Conservation (phyloP, 495 filamentous ascomycete species). For the Daldinia caldariorum region DNA sequence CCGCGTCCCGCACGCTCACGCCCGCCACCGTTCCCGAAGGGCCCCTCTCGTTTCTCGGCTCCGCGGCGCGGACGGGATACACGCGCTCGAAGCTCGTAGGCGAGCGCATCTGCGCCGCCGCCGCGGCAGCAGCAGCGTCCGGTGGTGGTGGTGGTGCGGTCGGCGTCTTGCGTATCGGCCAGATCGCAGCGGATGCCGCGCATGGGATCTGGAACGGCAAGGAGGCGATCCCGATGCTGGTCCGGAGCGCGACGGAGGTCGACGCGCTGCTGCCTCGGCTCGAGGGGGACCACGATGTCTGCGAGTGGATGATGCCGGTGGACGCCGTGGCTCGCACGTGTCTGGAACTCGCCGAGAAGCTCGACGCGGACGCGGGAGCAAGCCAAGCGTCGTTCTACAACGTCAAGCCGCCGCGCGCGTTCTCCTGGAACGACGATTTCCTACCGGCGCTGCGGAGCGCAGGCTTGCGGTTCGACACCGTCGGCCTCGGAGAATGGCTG, state of each 20-base stretch:
- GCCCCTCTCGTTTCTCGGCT: slow-evolving; percentile 51
- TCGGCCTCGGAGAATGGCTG: slow-evolving; percentile 59
- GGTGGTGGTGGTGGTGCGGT: slow-evolving; percentile 54
- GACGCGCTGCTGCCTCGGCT: slow-evolving; percentile 63
- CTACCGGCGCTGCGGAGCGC: slow-evolving; percentile 53
- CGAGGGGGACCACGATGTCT: slow-evolving; percentile 48
- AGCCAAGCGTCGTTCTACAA: slow-evolving; percentile 53
- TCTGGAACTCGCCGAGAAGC: slow-evolving; percentile 57
- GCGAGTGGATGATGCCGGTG: slow-evolving; percentile 68
- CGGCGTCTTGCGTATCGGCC: slow-evolving; percentile 66
- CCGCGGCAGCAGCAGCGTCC: too few relatives aligned
- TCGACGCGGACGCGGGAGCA: slow-evolving; percentile 15
- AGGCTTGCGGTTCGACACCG: slow-evolving; percentile 54
- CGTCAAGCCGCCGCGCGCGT: slow-evolving; percentile 55
- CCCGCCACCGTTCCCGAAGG: slow-evolving; percentile 54
- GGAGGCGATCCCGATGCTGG: slow-evolving; percentile 66
- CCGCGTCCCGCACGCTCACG: slow-evolving; percentile 51
- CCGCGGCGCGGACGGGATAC: slow-evolving; percentile 64
- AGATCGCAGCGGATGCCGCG: slow-evolving; percentile 64
- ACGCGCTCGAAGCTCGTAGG: slow-evolving; percentile 66
- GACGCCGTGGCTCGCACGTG: slow-evolving; percentile 61
- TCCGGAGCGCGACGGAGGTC: slow-evolving; percentile 62
- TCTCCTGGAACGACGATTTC: slow-evolving; percentile 61
- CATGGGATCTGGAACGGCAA: slow-evolving; percentile 67
- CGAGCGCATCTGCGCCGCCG: slow-evolving; percentile 62